These are phyloP conservation scores for Pseudomonodictys pantanalensis DNA, from an alignment of 495 filamentous ascomycete genomes.

Conservation along the genomic window DNA sequence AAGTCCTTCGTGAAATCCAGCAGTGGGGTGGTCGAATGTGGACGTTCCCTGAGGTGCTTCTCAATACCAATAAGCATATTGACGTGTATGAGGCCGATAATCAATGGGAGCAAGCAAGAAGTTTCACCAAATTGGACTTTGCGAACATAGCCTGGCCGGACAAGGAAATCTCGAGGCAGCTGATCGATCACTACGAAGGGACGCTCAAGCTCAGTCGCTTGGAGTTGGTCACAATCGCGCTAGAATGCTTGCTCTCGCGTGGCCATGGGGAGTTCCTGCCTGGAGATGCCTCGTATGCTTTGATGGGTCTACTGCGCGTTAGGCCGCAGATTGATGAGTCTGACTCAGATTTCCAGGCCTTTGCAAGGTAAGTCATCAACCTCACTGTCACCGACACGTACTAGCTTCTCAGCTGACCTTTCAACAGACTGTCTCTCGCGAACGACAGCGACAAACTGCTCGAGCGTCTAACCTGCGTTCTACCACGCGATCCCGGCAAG, in stretches of 20 bases:
- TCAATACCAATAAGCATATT: conserved; percentile 32
- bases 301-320: conserved; percentile 46
- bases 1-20: conserved; percentile 10
- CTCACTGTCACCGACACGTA: not conserved
- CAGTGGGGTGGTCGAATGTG: conserved; percentile 48
- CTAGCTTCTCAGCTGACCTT: not conserved
- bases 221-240: conserved; percentile 38
- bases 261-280: conserved; percentile 13
- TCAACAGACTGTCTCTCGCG: conserved; percentile 41
- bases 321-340: conserved; percentile 38
- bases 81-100: conserved; percentile 26
- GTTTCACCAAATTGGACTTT: conserved; percentile 19
- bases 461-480: conserved; percentile 45
- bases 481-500: conserved; percentile 31
- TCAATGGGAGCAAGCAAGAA: not conserved
- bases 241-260: conserved; percentile 33
- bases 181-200: conserved; percentile 44
- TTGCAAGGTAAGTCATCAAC: conserved; percentile 36
- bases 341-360: conserved; percentile 47
- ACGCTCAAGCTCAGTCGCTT: conserved; percentile 40
- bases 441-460: conserved; percentile 47
- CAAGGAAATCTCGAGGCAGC: conserved; percentile 31
- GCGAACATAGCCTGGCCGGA: conserved; percentile 27
- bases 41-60: conserved; percentile 49
- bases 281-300: conserved; percentile 47